Percentiles rank a stretch among this genome's conserved stretches.
phyloP scores from a whole-genome alignment of 768 basidiomycete genomes.

The Cystoderma amianthinum region DNA sequence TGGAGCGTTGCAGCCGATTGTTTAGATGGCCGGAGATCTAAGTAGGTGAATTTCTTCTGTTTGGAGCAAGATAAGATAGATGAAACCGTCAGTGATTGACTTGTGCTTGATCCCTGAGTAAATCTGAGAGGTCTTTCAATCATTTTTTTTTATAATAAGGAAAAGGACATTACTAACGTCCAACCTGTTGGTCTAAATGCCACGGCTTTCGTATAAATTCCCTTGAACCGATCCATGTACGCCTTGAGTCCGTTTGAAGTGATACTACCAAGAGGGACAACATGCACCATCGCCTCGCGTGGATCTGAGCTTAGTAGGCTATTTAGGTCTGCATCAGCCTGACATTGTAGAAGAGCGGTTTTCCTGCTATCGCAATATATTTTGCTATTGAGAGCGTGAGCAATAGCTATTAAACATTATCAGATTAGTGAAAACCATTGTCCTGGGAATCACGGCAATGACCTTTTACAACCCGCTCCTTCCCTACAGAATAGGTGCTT shows the following conservation, averaged over 20 bases:
- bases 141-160: background rate
- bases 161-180: slow-evolving; percentile 57
- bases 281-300: slow-evolving; percentile 70
- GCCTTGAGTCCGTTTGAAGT: slow-evolving; percentile 68
- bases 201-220: slow-evolving; percentile 62
- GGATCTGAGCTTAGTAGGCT: slow-evolving; percentile 74
- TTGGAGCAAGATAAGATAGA: slow-evolving; percentile 65
- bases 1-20: slow-evolving; percentile 66
- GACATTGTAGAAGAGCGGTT: slow-evolving; percentile 73
- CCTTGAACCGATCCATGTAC: slow-evolving; percentile 73
- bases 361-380: slow-evolving; percentile 90
- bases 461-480: slow-evolving; percentile 98
- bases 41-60: slow-evolving; percentile 58
- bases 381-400: slow-evolving; percentile 70
- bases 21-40: slow-evolving; percentile 59
- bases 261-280: slow-evolving; percentile 75
- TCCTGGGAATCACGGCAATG: slow-evolving; percentile 1
- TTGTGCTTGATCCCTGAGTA: slow-evolving; percentile 55
- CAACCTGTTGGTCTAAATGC: slow-evolving; percentile 95
- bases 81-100: slow-evolving; percentile 56
- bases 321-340: slow-evolving; percentile 80
- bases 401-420: slow-evolving; percentile 54
- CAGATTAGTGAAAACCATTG: background rate
- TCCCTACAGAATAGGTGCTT: slow-evolving; percentile 95
- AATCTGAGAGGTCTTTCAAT: slow-evolving; percentile 34